Percentiles rank a stretch among this genome's conserved stretches.
Conservation (phyloP, 2,329 filamentous ascomycete genomes). For the Phialophora chinensis region DNA sequence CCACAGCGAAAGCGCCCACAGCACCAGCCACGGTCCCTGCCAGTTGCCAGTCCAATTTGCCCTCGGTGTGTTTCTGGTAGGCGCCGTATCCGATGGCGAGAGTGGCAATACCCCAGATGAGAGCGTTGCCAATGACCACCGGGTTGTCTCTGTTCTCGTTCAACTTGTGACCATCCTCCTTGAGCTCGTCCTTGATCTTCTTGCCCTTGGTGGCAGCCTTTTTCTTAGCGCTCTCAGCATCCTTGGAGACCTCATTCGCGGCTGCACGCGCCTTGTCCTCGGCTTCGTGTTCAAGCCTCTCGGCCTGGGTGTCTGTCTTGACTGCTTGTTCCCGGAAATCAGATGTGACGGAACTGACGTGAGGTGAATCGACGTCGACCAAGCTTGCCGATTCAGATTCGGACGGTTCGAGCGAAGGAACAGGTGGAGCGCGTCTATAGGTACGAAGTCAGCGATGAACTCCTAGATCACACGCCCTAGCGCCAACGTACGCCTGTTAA, state of each 20-base stretch:
- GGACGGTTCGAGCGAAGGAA: conserved; percentile 48
- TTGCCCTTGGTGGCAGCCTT: conserved; percentile 40
- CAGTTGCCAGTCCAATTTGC: conserved; percentile 54
- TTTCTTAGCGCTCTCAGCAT: conserved; percentile 44
- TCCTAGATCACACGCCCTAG: conserved; percentile 47
- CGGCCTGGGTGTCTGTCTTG: conserved; percentile 55
- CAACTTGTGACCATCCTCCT: conserved; percentile 42
- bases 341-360: conserved; percentile 51
- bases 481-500: conserved; percentile 32
- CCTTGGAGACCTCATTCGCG: conserved; percentile 40
- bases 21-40: conserved; percentile 51
- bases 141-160: conserved; percentile 53
- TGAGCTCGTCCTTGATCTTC: conserved; percentile 40
- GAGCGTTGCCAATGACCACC: conserved; percentile 54
- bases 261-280: conserved; percentile 40
- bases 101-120: conserved; percentile 49
- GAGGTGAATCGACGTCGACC: conserved; percentile 56
- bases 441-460: conserved; percentile 22
- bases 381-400: conserved; percentile 51
- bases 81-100: conserved; percentile 55
- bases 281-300: conserved; percentile 52
- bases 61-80: conserved; percentile 53
- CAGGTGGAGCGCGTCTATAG: conserved; percentile 50
- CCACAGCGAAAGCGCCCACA: conserved; percentile 52
- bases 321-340: conserved; percentile 51